Evolutionary conservation across 2,329 filamentous ascomycete genomes (phyloP).

Genomic region (Aspergillus melleus): DNA sequence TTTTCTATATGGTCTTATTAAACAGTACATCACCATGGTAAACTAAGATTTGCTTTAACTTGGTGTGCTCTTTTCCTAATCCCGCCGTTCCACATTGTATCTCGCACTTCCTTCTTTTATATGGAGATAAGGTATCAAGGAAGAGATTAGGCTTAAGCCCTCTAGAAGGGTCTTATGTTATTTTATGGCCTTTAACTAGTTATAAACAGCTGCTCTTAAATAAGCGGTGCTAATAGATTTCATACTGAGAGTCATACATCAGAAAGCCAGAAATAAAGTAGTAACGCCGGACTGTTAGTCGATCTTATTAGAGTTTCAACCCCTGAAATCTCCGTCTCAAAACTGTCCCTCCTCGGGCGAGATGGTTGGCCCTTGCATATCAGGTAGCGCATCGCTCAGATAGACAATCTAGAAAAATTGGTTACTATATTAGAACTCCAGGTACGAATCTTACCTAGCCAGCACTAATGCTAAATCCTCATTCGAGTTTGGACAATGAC

Average conservation of each 20-base stretch:
- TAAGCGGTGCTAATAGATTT: neutral
- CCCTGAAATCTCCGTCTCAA: neutral
- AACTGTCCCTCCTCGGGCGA: neutral
- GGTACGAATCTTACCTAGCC: conserved; percentile 12
- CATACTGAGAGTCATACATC: too few species aligned
- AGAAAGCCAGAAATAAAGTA: too few species aligned
- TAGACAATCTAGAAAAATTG: conserved; percentile 14
- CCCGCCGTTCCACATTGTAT: too few species aligned
- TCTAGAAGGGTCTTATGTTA: neutral
- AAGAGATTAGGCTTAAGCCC: neutral
- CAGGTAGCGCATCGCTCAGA: conserved; percentile 2
- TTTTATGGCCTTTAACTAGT: neutral
- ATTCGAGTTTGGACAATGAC: conserved; percentile 22
- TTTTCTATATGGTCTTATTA: too few species aligned
- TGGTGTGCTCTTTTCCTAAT: too few species aligned
- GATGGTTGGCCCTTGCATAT: neutral
- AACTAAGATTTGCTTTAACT: too few species aligned
- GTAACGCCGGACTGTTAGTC: too few species aligned
- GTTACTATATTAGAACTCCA: conserved; percentile 14
- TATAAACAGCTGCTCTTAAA: neutral
- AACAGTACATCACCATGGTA: too few species aligned
- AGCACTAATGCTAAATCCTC: too few species aligned
- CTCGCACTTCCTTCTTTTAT: too few species aligned
- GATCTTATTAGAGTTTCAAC: neutral
- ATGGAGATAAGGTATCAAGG: too few species aligned